Base-by-base conservation (phyloP, 805 yeast species). In the Saccharomyces paradoxus region DNA sequence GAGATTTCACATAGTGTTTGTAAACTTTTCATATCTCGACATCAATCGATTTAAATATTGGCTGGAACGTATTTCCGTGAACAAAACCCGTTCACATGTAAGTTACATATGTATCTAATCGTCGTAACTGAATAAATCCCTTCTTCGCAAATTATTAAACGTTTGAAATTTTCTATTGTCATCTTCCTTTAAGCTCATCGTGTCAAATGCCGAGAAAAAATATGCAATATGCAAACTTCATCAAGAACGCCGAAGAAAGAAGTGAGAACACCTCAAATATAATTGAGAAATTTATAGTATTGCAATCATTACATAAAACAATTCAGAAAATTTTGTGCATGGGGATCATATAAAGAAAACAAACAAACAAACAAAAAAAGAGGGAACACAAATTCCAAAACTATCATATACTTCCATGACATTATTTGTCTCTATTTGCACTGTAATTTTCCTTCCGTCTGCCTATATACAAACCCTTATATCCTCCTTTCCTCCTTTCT, bases 1-100 rank as follows among this genome's bases (percentile, higher is more conserved):
- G 58, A 55, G 27, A 64, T 50, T 48, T 62, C 62, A 55, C 70
- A 67, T 27, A 60, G 52, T 31, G 64, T 59, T 46, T 50, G 46
- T 31, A 66, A 50, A 26, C 55, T 57, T 51, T 58, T 53, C 56
- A 63, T 57, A 24, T 29, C 46, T 44, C 41, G 44, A 37, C 44
- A 37, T 37, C 24, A 17, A 37, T 37, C 24, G 24, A 21, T 37
- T 22, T 12, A 10, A 7, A 28, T 12, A n/a, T 46, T 21, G 10
- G 8, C 13, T n/a, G 9, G 14, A 28, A 46, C 30, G 49, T 46
- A 26, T 26, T 9, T 27, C 30, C 22, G 14, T 28, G 17, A 22
- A 21, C 12, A 28, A 22, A 22, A 21, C 30, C 10, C 29, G n/a
- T 46, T 13, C 8, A 9, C 22, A 1, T 46, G 10, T 46, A 26